phyloP scores from a whole-genome alignment of 768 basidiomycete genomes.

The Tulasnella sp. region DNA sequence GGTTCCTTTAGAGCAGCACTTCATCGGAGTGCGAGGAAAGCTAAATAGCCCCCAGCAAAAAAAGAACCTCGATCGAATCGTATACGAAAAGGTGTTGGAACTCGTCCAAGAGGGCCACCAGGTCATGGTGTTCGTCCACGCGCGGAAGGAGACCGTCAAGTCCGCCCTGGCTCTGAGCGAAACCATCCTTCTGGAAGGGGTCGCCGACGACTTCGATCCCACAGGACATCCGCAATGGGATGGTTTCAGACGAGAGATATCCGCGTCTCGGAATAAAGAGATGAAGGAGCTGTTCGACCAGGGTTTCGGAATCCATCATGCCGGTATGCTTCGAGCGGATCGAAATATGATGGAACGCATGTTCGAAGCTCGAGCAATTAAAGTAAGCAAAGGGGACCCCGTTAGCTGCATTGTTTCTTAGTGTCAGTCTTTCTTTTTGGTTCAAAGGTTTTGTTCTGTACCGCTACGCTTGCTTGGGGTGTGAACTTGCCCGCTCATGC shows the following conservation, averaged over 20 bases:
- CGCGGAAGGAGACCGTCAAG: slow-evolving; percentile 95
- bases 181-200: slow-evolving; percentile 56
- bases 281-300: slow-evolving; percentile 88
- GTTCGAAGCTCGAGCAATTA: slow-evolving; percentile 85
- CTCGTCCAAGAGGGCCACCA: slow-evolving; percentile 89
- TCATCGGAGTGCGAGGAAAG: slow-evolving; percentile 87
- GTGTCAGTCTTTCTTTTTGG: background rate
- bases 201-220: slow-evolving; percentile 65
- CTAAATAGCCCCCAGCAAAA: slow-evolving; percentile 57
- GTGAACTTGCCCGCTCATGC: slow-evolving; percentile 98
- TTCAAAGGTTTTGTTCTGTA: slow-evolving; percentile 92
- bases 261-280: slow-evolving; percentile 82
- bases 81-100: slow-evolving; percentile 82
- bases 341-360: slow-evolving; percentile 90
- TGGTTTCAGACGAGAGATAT: slow-evolving; percentile 66
- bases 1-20: slow-evolving; percentile 94
- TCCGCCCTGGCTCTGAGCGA: slow-evolving; percentile 74
- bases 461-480: slow-evolving; percentile 97
- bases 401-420: background rate
- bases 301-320: slow-evolving; percentile 97
- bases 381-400: slow-evolving; percentile 37
- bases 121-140: slow-evolving; percentile 99
- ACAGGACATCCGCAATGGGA: slow-evolving; percentile 67
- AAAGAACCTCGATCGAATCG: slow-evolving; percentile 77
- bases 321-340: slow-evolving; percentile 92